Evolutionary conservation across 129 eudicot genomes (phyloP), one percentile per base, ranked within the genome.

Genomic region (Arctium minus): DNA sequence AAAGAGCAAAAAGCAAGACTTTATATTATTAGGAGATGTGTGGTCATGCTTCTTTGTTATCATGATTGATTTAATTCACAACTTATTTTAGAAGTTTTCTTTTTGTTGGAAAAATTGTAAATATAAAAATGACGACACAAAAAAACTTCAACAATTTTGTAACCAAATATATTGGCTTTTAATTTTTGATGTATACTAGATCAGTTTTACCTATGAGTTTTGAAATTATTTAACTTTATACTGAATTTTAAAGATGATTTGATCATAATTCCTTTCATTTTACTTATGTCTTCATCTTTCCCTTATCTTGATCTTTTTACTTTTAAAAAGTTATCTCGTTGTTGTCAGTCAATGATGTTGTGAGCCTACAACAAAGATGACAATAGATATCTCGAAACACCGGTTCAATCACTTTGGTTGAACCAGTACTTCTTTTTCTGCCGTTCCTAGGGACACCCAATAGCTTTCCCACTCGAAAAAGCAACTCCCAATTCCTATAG

Each of bases 31-130:
- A 86, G 90, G 77, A 88, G 99, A 86, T 96, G 99, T 87, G 97
- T 96, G 3, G 93, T 96, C 81, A 93, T 96, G 97, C 97, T 96
- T 48, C 92, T 96, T 71, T 96, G 99, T 77, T 96, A 94, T 87
- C 99, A 96, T 89, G 99, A 96, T 81, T 95, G 79, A 90, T 39
- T 75, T 4, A 15, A 13, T 37, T 65, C 60, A 38, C 3, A 72
- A 53, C 10, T 38, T 62, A 44, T 1, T 74, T 62, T 13, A 22
- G 42, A 29, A 77, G 60, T 30, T 60, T 60, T 60, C n/a, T 73
- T n/a, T 42, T 78, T 39, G 79, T 37, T 13, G 29, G 30, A 13
- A 13, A 76, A 13, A 53, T 3, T 72, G 86, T 78, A 84, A 44
- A 78, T 84, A 73, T 31, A 42, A 83, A 83, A n/a, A 71, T 44